Evolutionary conservation across 306 rosid genomes (phyloP), one percentile per base, ranked within the genome.

Genomic region (Begonia peltatifolia): DNA sequence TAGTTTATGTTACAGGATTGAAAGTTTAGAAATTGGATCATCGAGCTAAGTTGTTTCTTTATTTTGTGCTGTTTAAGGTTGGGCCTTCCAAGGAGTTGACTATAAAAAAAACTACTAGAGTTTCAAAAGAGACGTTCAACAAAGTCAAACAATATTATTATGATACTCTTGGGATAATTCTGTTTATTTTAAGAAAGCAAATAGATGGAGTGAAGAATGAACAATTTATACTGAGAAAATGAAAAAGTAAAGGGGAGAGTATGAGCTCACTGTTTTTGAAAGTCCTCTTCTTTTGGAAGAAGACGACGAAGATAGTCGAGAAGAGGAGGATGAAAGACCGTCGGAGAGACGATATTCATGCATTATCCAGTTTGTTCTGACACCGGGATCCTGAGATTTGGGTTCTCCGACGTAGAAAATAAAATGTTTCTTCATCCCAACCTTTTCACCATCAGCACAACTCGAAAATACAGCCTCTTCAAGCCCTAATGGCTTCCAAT

Each of bases 301-400:
- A 67, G 67, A 36, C 2, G 54, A 25, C 12, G 47, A 12, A 5
- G 62, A n/a, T 12, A n/a, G n/a, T 44, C 14, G 9, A n/a, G 44
- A 10, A 25, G 58, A 41, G 36, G 76, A 38, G 5, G 77, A 61
- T 15, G 81, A 51, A 17, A 66, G 53, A 15, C 69, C 66, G 51
- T 81, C 87, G 10, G 71, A 42, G 16, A 89, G 77, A 58, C 82
- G 78, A 70, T 74, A 89, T 67, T 89, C 95, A 50, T 89, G 94
- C 97, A 89, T 84, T 63, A 67, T 69, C 97, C 97, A 89, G 56
- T 78, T 80, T 41, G 97, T 89, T 76, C 68, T 80, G 71, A 63
- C 57, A 8, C 72, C 78, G 16, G 76, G 42, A 50, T 49, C 20
- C n/a, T 83, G 38, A 30, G 38, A 30, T 30, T 30, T 68, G 38